These are phyloP conservation scores for Adansonia gregorii DNA, from an alignment of 441 rosid species.

Conservation along the genomic window DNA sequence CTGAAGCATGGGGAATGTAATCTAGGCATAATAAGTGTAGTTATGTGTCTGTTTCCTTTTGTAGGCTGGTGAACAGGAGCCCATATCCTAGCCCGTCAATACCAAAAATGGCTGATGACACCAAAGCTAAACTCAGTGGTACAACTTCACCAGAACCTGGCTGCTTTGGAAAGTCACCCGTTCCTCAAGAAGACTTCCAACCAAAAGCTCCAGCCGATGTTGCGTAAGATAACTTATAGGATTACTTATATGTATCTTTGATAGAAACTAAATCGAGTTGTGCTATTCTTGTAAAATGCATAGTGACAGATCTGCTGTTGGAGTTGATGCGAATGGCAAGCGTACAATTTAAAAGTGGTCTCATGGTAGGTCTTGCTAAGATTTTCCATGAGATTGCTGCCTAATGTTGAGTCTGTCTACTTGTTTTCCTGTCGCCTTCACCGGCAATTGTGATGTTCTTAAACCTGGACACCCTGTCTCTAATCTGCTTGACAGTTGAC, in stretches of 20 bases:
- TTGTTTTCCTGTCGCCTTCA: conserved; percentile 16
- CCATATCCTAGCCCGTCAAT: conserved; percentile 57
- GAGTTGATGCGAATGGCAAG: conserved; percentile 9
- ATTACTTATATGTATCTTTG: not conserved
- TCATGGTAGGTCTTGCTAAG: not conserved
- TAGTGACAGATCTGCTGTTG: conserved; percentile 24
- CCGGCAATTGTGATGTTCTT: conserved; percentile 29
- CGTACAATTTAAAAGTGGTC: conserved; percentile 23
- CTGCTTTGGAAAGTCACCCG: conserved; percentile 39
- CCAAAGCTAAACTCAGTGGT: conserved; percentile 34
- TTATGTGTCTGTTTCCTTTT: not conserved
- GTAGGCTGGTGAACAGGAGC: conserved; percentile 75
- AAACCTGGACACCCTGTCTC: conserved; percentile 11
- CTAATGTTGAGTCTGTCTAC: conserved; percentile 2
- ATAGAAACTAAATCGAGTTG: conserved; percentile 17
- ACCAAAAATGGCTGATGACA: conserved; percentile 41
- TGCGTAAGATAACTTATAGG: conserved; percentile 33
- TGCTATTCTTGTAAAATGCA: conserved; percentile 1
- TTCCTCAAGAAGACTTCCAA: conserved; percentile 35
- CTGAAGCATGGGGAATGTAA: not conserved
- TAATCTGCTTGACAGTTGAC: conserved; percentile 25
- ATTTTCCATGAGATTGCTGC: not conserved
- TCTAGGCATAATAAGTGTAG: not conserved
- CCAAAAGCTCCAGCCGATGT: conserved; percentile 35
- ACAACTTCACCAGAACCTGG: conserved; percentile 38